Base-by-base conservation (phyloP, 177 flowering plant species). In the Vitis hybrid region DNA sequence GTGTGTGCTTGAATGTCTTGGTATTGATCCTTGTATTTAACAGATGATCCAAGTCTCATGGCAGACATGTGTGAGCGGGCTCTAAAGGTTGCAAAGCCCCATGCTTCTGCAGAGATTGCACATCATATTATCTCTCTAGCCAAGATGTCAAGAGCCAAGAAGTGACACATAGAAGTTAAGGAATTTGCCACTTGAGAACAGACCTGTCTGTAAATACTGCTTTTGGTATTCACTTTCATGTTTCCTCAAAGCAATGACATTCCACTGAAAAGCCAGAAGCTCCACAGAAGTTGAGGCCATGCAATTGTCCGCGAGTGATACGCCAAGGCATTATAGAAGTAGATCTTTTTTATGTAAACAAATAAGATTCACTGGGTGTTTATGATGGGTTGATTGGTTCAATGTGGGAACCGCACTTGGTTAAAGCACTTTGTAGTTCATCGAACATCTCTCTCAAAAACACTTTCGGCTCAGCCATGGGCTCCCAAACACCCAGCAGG, bases 71-170 rank as follows among this genome's bases (percentile, higher is more conserved):
- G 79, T 59, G 88, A 86, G 61, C 82, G 85, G 75, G 89, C 92
- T 63, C 56, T 84, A 75, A 83, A 82, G 71, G 86, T 86, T 52
- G 91, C 92, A 46, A 82, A 83, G 71, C 90, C 91, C 21, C 79
- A 84, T 57, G 97, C 97, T 21, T 69, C 90, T 48, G 65, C 84
- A 61, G 87, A 83, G 63, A 88, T 91, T 58, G 89, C 87, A 35
- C 75, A 79, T 52, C 82, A 78, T 70, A 82, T 91, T 66, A 64
- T 86, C 67, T 81, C 88, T 21, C 79, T 88, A 48, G 78, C 79
- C 14, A 70, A 75, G 63, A 32, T 58, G 63, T 75, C 82, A 69
- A 60, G 70, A 24, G 11, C 15, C 17, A 54, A 68, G 66, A 58
- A 62, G 65, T 24, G 64, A 17, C 61, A n/a, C 61, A 68, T 32